Conservation (phyloP, 2,329 filamentous ascomycete species). For the Pseudogymnoascus sp. region DNA sequence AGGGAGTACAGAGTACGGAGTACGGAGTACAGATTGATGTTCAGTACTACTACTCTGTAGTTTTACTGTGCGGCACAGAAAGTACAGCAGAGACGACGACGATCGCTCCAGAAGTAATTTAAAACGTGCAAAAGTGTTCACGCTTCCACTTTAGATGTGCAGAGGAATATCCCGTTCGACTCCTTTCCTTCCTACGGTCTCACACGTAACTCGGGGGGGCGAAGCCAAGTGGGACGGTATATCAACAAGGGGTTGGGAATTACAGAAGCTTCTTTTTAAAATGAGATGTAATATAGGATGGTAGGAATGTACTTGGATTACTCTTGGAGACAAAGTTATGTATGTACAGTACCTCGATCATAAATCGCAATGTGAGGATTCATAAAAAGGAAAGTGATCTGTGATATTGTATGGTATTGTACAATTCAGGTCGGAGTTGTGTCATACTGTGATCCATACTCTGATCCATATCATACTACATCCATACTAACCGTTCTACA, state of each 20-base stretch:
- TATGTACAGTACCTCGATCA: background rate
- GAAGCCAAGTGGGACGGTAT: slow-evolving; percentile 1
- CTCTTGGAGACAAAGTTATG: background rate
- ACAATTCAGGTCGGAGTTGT: background rate
- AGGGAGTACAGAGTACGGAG: background rate
- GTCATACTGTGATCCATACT: background rate
- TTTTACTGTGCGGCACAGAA: background rate
- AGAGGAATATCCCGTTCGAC: background rate
- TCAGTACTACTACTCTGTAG: background rate
- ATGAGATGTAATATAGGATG: background rate
- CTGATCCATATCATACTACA: background rate
- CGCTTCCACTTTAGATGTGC: background rate
- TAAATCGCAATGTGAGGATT: background rate
- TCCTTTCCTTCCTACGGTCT: background rate
- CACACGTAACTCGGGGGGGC: background rate
- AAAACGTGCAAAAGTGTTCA: slow-evolving; percentile 3
- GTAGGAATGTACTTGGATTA: background rate
- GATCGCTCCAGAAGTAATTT: slow-evolving; percentile 5
- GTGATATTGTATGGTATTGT: background rate
- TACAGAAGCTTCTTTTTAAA: slow-evolving; percentile 8
- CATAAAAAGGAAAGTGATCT: background rate
- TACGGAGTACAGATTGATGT: background rate
- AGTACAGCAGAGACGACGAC: slow-evolving; percentile 1
- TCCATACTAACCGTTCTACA: background rate
- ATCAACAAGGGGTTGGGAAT: background rate